Base-by-base conservation (phyloP, 768 basidiomycete species). In the Pleurotus sapidus region DNA sequence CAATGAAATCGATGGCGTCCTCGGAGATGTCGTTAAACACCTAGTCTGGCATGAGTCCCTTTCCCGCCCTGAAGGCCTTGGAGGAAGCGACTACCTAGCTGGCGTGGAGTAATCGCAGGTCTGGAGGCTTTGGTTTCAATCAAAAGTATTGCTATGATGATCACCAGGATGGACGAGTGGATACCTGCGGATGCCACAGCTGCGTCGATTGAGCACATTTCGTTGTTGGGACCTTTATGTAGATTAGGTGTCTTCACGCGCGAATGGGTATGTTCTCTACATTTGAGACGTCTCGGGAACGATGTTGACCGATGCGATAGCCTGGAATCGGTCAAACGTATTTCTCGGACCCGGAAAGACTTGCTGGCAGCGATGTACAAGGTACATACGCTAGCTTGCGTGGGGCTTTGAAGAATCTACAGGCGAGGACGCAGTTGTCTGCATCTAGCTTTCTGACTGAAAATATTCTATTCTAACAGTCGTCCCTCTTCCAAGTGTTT, bases 91-190 rank as follows among this genome's bases (percentile, higher is more conserved):
- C n/a, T 65, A 76, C 87, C 23, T n/a, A 82, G 81, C 59, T 99
- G 97, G 97, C 80, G 95, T n/a, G 84, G 86, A 23, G 86, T 93
- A 15, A 70, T 95, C 9, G 80, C 86, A 49, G 96, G 93, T 3
- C 67, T 98, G 50, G 91, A 91, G 64, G 83, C 83, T 7, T 78
- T 99, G 27, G 84, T 89, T 2, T 84, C 87, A 59, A 76, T 93
- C 65, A 98, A 96, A 75, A 76, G 82, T 55, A 86, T 98, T 55
- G 96, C 95, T 15, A 70, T 76, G 2, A 86, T 93, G 86, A 86
- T 94, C 56, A 89, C 87, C 20, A 75, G 82, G 59, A 77, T 92
- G 80, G 78, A 81, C 27, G 81, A 86, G 57, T 94, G 90, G 89
- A 88, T 81, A 63, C 89, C 90, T 42, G 60, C 68, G 5, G 67